Percentiles rank a stretch among this genome's conserved stretches.
Evolutionary conservation across 345 rosid genomes (phyloP).

Genomic region (Eucalyptus melliodora): DNA sequence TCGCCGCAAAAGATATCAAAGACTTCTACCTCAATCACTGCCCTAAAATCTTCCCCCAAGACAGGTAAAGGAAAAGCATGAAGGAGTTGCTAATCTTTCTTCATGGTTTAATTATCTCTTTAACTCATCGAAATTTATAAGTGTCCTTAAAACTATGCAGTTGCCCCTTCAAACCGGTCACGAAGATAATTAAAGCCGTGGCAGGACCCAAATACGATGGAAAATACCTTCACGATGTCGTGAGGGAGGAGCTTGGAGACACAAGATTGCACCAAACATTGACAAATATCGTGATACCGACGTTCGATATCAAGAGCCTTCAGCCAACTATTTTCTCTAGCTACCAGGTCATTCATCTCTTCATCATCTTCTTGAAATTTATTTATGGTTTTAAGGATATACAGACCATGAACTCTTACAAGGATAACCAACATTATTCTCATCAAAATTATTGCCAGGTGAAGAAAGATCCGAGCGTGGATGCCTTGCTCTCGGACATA

Average conservation of each 20-base stretch:
- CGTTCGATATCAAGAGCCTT: constrained; percentile 20
- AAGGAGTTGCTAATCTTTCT: neutral
- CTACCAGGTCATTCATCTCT: neutral
- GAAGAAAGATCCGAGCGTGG: constrained; percentile 9
- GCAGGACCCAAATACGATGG: constrained; percentile 22
- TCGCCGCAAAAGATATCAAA: constrained; percentile 25
- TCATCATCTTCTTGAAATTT: neutral
- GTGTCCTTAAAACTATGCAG: neutral
- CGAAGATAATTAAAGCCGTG: neutral
- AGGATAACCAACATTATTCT: neutral
- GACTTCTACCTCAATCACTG: constrained; percentile 1
- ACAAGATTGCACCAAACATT: constrained; percentile 8
- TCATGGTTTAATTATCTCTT: neutral
- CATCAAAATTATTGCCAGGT: neutral
- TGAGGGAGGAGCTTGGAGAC: constrained; percentile 10
- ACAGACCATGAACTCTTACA: neutral
- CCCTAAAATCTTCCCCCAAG: constrained; percentile 12
- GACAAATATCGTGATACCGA: constrained; percentile 21
- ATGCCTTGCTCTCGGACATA: constrained; percentile 35
- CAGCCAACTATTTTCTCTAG: constrained; percentile 21
- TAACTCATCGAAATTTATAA: neutral
- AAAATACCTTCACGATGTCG: constrained; percentile 1
- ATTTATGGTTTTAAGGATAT: neutral
- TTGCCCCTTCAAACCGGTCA: neutral
- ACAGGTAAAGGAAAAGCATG: neutral